phyloP scores from a whole-genome alignment of 305 asterid species.

The Galium porrigens region DNA sequence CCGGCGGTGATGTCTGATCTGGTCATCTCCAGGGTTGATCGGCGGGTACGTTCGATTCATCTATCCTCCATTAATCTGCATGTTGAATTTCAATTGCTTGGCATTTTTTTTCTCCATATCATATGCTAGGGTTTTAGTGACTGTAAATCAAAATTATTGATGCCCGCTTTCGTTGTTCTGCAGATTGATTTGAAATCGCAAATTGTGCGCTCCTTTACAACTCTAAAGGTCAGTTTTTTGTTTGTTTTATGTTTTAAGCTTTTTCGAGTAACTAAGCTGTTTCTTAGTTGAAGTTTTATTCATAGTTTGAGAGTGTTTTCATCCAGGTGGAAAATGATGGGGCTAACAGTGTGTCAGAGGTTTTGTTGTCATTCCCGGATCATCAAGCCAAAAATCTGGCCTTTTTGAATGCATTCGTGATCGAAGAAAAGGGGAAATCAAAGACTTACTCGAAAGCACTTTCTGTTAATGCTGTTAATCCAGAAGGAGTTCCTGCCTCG shows the following conservation, averaged over 20 bases:
- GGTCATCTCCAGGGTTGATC: constrained; percentile 66
- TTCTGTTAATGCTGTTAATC: constrained; percentile 33
- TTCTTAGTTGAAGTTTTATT: not conserved
- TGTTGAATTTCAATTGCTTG: not conserved
- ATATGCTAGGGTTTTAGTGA: not conserved
- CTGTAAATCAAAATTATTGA: not conserved
- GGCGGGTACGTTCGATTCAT: constrained; percentile 34
- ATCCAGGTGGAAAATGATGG: constrained; percentile 61
- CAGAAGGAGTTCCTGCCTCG: constrained; percentile 50
- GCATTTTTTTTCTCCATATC: not conserved
- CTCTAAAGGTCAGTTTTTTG: constrained; percentile 48
- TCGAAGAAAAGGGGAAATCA: constrained; percentile 61
- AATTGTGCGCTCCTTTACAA: constrained; percentile 36
- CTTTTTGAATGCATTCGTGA: constrained; percentile 31
- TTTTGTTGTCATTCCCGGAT: constrained; percentile 57
- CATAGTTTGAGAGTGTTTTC: constrained; percentile 4
- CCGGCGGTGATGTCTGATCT: constrained; percentile 58
- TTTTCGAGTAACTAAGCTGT: not conserved
- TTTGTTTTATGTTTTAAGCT: not conserved
- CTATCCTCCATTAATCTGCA: not conserved
- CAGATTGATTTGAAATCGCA: constrained; percentile 91
- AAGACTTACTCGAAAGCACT: constrained; percentile 39
- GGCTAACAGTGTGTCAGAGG: constrained; percentile 34
- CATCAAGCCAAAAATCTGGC: constrained; percentile 51
- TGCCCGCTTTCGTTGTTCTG: constrained; percentile 15